Conservation (phyloP, 257 asterid genomes). For the Solanum sitiens region DNA sequence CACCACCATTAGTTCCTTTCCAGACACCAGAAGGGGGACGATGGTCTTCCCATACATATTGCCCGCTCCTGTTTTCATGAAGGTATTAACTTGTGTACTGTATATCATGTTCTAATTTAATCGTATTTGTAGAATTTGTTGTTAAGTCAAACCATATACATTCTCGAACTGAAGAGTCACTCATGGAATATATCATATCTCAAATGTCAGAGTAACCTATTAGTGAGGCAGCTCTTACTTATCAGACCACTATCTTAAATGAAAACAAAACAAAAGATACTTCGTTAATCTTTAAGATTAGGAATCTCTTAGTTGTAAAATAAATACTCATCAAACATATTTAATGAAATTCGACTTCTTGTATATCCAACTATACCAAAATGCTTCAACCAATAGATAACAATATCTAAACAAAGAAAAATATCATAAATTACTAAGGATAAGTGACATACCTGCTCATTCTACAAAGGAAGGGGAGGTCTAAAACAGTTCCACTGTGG, state of each 20-base stretch:
- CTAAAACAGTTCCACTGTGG: slow-evolving; percentile 90
- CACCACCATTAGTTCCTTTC: slow-evolving; percentile 93
- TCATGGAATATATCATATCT: not conserved
- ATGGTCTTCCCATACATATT: slow-evolving; percentile 93
- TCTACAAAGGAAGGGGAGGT: slow-evolving; percentile 79
- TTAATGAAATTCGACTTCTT: not conserved
- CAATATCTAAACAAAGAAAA: not conserved
- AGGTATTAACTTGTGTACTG: not conserved
- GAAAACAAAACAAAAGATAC: not conserved
- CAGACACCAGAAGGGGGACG: slow-evolving; percentile 83
- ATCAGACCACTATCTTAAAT: not conserved
- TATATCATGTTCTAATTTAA: not conserved
- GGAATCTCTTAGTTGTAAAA: not conserved
- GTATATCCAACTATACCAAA: not conserved
- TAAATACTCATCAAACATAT: not conserved
- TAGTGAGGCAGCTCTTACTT: not conserved
- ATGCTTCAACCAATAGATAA: not conserved
- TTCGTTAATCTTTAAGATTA: not conserved
- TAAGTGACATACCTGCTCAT: slow-evolving; percentile 55
- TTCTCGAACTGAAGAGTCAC: not conserved
- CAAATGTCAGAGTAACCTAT: not conserved
- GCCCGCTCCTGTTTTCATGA: slow-evolving; percentile 53
- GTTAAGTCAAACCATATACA: not conserved
- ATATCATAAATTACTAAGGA: not conserved
- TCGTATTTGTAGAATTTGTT: not conserved